Evolutionary conservation across 2,329 filamentous ascomycete genomes (phyloP).

Genomic region (Aspergillus neoniger): DNA sequence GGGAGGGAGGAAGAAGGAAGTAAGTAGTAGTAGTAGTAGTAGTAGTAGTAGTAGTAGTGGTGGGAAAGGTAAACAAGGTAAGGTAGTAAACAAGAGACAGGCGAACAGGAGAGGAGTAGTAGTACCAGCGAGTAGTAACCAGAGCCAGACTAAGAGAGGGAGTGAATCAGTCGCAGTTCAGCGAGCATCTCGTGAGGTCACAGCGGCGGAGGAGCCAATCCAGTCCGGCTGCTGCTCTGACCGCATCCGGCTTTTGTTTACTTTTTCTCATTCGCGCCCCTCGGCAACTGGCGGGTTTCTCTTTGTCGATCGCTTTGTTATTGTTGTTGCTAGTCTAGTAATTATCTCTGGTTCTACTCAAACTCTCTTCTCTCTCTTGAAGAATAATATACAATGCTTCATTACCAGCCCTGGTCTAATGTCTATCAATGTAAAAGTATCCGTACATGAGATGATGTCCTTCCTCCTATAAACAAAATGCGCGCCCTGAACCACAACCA

Average conservation of each 20-base stretch:
- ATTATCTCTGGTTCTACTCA: too few species aligned
- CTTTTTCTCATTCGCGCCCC: neutral
- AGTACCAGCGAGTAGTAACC: conserved; percentile 1
- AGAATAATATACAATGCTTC: conserved; percentile 7
- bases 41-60: too few species aligned
- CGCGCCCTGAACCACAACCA: neutral
- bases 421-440: neutral
- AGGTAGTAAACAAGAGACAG: neutral
- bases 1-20: too few species aligned
- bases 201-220: conserved; percentile 12
- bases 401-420: conserved; percentile 6
- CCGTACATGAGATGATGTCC: conserved; percentile 1
- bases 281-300: too few species aligned
- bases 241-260: conserved; percentile 27
- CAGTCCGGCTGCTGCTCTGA: conserved; percentile 15
- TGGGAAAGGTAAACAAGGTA: neutral
- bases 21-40: too few species aligned
- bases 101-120: conserved; percentile 15
- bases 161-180: neutral
- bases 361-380: too few species aligned
- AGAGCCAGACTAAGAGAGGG: neutral
- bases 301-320: too few species aligned
- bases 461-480: neutral
- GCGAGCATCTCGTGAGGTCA: conserved; percentile 1
- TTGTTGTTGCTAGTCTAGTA: too few species aligned